Evolutionary conservation across 2,329 filamentous ascomycete species (phyloP), one percentile per base, ranked within the genome.

Genomic region (Pseudogymnoascus sp.): DNA sequence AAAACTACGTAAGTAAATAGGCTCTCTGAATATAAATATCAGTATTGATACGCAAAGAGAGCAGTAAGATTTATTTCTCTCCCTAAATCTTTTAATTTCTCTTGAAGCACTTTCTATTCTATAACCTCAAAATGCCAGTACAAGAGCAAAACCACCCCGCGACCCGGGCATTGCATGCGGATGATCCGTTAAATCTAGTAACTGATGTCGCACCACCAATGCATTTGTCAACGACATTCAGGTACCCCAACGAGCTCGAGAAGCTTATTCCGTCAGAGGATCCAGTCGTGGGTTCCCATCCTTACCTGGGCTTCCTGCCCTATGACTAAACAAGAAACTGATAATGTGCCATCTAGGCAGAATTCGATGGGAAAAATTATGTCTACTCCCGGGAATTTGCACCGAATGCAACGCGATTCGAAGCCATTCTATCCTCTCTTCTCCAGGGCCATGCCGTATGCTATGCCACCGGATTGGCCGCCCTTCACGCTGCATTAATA

Each of bases 201-300:
- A 81, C 86, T 61, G 92, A 95, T 73, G 89, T 98, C 63, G 92
- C 93, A 13, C 93, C 95, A 65, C 86, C 93, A 4, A 81, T 98
- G 73, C 93, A 98, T 75, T 85, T 96, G 67, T 92, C 92, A 67
- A 97, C 93, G 11, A 98, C 92, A n/a, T 98, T 92, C 77, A 87
- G 91, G 69, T 98, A 97, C 76, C 80, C 82, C 25, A 77, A 80
- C 62, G 83, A 96, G 73, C 90, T 92, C 1, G 82, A 86, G 6
- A 75, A 85, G 28, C 83, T 96, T 48, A 77, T 66, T 73, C 65
- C 73, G 21, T 80, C 78, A 78, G 73, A 74, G n/a, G 83, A 89
- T 65, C 70, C 76, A 25, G 83, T 85, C 72, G 86, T 89, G 76
- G 77, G 82, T 73, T 8, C 43, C 6, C 6, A 48, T 48, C 25